Percentiles rank a stretch among this genome's conserved stretches.
phyloP scores from a whole-genome alignment of 73 alveolate species.

The Tetrahymena elliotti region DNA sequence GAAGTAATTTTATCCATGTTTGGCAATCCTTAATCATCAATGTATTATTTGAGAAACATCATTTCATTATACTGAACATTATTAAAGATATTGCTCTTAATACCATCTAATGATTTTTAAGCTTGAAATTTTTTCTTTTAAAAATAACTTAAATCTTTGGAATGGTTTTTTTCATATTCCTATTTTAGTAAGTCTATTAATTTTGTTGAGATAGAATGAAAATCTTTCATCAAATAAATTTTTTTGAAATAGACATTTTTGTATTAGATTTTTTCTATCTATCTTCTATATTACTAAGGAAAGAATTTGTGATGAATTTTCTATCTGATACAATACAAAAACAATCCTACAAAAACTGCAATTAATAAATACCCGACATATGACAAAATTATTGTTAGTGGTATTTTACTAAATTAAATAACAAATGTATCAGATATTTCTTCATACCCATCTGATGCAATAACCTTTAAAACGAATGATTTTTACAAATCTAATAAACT shows the following conservation, averaged over 20 bases:
- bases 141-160: neutral
- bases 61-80: neutral
- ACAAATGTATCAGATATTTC: neutral
- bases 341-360: neutral
- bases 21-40: neutral
- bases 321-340: neutral
- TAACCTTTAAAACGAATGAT: neutral
- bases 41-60: neutral
- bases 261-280: neutral
- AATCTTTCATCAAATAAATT: neutral
- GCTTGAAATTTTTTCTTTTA: too few species aligned
- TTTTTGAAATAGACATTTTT: neutral
- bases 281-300: neutral
- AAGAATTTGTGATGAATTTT: neutral
- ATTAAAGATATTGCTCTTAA: neutral
- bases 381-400: neutral
- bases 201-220: neutral
- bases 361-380: neutral
- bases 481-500: neutral
- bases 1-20: neutral
- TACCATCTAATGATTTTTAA: neutral
- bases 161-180: neutral
- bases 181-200: neutral
- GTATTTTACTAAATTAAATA: neutral
- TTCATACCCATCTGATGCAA: neutral